phyloP scores from a whole-genome alignment of 371 early-diverging fungal genomes.

The Batkoa obscura region DNA sequence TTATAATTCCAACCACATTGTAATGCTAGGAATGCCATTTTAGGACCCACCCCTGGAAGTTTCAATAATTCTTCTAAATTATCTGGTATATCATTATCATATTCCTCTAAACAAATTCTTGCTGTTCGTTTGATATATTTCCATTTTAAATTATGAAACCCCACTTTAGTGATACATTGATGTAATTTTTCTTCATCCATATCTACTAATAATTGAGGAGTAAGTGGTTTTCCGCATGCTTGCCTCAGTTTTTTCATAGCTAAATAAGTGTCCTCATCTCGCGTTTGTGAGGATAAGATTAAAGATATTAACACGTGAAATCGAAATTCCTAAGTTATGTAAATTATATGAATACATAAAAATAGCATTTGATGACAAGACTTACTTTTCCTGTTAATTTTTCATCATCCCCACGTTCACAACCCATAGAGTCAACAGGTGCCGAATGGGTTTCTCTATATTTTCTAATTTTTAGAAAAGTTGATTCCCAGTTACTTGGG shows the following conservation, averaged over 20 bases:
- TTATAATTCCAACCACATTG: slow-evolving; percentile 74
- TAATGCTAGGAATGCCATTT: slow-evolving; percentile 82
- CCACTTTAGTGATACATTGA: slow-evolving; percentile 59
- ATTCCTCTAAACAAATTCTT: slow-evolving; percentile 41
- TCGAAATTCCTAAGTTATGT: slow-evolving; percentile 27
- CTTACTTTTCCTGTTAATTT: slow-evolving; percentile 18
- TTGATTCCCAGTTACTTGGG: slow-evolving; percentile 45
- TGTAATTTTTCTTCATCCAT: slow-evolving; percentile 39
- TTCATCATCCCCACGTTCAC: slow-evolving; percentile 49
- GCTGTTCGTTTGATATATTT: slow-evolving; percentile 54
- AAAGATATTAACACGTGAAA: slow-evolving; percentile 83
- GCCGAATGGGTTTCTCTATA: slow-evolving; percentile 42
- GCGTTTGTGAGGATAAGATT: slow-evolving; percentile 91
- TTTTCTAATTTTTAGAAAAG: slow-evolving; percentile 34
- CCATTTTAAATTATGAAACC: slow-evolving; percentile 81
- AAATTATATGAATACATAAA: neutral
- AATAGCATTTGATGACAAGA: too few species aligned
- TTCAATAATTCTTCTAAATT: slow-evolving; percentile 52
- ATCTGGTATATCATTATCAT: slow-evolving; percentile 70
- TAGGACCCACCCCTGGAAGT: slow-evolving; percentile 95
- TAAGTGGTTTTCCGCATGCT: slow-evolving; percentile 33
- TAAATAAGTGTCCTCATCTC: slow-evolving; percentile 75
- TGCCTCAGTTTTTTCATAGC: slow-evolving; percentile 45
- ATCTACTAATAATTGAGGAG: slow-evolving; percentile 27
- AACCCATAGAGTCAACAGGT: slow-evolving; percentile 94